phyloP scores from a whole-genome alignment of 2,329 filamentous ascomycete genomes.

The Hortaea werneckii region DNA sequence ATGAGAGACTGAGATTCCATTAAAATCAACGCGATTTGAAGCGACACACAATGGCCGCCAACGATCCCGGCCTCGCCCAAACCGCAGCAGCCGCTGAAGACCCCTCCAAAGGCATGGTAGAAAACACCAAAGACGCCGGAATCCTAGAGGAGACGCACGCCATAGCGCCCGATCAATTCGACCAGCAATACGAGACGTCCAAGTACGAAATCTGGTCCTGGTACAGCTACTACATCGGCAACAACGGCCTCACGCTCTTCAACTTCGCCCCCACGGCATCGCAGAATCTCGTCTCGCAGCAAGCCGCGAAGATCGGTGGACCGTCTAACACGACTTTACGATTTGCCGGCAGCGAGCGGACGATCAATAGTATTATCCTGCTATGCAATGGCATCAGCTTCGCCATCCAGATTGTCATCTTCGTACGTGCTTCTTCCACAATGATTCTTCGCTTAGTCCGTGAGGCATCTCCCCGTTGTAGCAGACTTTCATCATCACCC shows the following conservation, averaged over 20 bases:
- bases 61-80: conserved; percentile 23
- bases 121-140: conserved; percentile 10
- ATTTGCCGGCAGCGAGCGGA: conserved; percentile 48
- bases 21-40: not conserved
- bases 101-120: conserved; percentile 19
- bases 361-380: conserved; percentile 57
- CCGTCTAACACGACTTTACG: conserved; percentile 39
- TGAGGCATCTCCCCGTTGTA: no score
- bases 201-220: conserved; percentile 41
- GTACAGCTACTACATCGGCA: conserved; percentile 52
- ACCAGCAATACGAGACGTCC: conserved; percentile 42
- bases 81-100: conserved; percentile 21
- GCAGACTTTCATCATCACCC: no score
- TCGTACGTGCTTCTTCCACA: conserved; percentile 28
- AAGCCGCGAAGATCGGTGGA: conserved; percentile 36
- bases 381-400: conserved; percentile 59
- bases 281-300: conserved; percentile 54
- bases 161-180: conserved; percentile 45
- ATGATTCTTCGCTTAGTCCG: no score
- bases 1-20: not conserved
- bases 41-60: conserved; percentile 20
- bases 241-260: conserved; percentile 54
- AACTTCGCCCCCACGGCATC: conserved; percentile 57
- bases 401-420: conserved; percentile 52
- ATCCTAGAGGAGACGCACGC: conserved; percentile 29